Percentiles rank a stretch among this genome's conserved stretches.
Conservation (phyloP, 75 land plant species). For the Chamaecyparis obtusa region DNA sequence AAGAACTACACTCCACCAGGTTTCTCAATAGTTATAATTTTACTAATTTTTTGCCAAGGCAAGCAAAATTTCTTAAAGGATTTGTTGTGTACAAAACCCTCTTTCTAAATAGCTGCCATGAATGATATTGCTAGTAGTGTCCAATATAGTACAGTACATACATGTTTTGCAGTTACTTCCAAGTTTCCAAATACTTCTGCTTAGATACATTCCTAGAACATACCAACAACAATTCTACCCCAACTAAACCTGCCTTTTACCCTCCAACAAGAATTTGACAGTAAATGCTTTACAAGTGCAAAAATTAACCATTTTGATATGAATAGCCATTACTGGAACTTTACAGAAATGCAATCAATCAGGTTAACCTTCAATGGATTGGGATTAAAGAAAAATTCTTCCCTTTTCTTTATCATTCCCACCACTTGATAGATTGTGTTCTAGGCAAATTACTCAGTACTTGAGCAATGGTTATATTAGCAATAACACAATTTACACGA, state of each 20-base stretch:
- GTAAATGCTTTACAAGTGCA: background rate
- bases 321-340: background rate
- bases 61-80: background rate
- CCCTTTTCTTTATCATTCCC: conserved; percentile 1
- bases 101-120: background rate
- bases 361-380: background rate
- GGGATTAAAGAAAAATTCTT: background rate
- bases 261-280: background rate
- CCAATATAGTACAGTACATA: background rate
- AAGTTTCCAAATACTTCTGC: background rate
- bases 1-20: background rate
- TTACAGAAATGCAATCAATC: background rate
- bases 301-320: background rate
- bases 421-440: background rate
- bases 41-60: background rate
- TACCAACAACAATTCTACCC: background rate
- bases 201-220: conserved; percentile 1
- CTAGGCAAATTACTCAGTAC: background rate
- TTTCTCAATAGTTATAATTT: too few relatives aligned
- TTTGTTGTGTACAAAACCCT: background rate
- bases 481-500: conserved; percentile 1
- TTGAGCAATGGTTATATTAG: background rate
- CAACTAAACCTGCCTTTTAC: background rate
- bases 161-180: background rate
- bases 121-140: background rate